A percentile compares a stretch with the other conserved stretches of the same genome.
phyloP scores from a whole-genome alignment of 2,329 filamentous ascomycete genomes.

The Fusarium sp. region DNA sequence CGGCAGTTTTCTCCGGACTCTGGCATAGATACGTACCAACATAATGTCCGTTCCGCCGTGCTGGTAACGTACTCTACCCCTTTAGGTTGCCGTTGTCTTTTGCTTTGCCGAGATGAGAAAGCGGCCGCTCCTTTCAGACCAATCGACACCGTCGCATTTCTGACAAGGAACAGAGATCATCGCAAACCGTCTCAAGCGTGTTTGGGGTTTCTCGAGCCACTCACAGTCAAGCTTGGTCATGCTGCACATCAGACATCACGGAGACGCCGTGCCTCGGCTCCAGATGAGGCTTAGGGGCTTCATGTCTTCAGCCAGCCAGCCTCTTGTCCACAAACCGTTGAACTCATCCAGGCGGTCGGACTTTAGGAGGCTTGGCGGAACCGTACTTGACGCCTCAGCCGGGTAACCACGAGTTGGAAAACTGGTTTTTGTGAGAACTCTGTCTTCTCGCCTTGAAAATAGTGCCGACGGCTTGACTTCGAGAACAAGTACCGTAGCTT shows the following conservation, averaged over 20 bases:
- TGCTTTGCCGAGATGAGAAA: conserved; percentile 30
- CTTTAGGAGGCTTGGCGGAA: conserved; percentile 19
- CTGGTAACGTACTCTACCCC: conserved; percentile 32
- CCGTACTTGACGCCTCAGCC: conserved; percentile 18
- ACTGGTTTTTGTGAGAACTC: conserved; percentile 16
- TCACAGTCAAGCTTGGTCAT: conserved; percentile 11
- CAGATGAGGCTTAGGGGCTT: conserved; percentile 21
- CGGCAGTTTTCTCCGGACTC: conserved; percentile 36
- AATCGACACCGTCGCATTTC: conserved; percentile 25
- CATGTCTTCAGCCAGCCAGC: background rate
- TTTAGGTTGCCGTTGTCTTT: background rate
- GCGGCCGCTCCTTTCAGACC: conserved; percentile 20
- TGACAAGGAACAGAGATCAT: conserved; percentile 27
- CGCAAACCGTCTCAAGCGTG: conserved; percentile 39
- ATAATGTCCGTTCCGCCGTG: conserved; percentile 34
- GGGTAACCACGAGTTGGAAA: conserved; percentile 22
- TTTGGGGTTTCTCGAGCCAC: conserved; percentile 35
- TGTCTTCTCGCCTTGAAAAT: background rate
- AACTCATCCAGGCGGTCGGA: conserved; percentile 27
- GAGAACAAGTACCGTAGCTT: conserved; percentile 2
- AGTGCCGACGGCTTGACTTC: conserved; percentile 3
- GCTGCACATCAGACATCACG: conserved; percentile 22
- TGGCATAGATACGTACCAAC: background rate
- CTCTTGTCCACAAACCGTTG: conserved; percentile 21
- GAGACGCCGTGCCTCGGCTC: conserved; percentile 41